Conservation (phyloP, 768 basidiomycete species). For the Neoboletus magnificus region DNA sequence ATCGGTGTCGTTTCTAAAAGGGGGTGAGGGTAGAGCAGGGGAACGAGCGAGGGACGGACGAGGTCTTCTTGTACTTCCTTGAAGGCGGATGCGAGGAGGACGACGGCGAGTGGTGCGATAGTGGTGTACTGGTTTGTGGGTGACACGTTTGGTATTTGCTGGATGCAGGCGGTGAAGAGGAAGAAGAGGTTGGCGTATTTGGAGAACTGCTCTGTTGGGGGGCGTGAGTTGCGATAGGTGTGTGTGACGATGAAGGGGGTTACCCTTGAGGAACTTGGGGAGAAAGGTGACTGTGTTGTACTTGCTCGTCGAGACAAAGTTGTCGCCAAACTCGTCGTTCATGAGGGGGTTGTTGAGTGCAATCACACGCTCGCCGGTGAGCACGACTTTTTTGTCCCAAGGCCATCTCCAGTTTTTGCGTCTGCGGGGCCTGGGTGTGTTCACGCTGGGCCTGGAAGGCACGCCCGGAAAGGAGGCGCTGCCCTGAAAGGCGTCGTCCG, state of each 20-base stretch:
- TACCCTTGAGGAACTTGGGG: conserved; percentile 91
- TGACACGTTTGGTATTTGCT: conserved; percentile 97
- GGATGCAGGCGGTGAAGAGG: conserved; percentile 94
- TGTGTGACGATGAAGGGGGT: conserved; percentile 20
- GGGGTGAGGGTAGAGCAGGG: conserved; percentile 3
- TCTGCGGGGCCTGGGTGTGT: conserved; percentile 5
- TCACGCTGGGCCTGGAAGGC: conserved; percentile 5
- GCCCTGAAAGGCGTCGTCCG: conserved; percentile 52
- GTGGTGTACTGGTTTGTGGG: conserved; percentile 96
- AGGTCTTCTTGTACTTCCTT: conserved; percentile 96
- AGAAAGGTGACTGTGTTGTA: conserved; percentile 86
- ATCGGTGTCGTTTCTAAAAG: conserved; percentile 90
- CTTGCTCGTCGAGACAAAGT: conserved; percentile 92
- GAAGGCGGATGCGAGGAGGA: conserved; percentile 89
- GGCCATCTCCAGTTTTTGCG: conserved; percentile 70
- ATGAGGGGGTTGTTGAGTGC: conserved; percentile 73
- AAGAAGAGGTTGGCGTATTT: conserved; percentile 99
- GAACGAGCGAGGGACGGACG: conserved; percentile 27
- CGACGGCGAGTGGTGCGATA: conserved; percentile 83
- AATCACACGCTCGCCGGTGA: conserved; percentile 74
- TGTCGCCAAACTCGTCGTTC: conserved; percentile 67
- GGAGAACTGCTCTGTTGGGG: conserved; percentile 83
- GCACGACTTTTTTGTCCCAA: conserved; percentile 68
- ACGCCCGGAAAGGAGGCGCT: conserved; percentile 39
- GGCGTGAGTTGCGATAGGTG: conserved; percentile 2